Base-by-base conservation (phyloP, 1,139 yeast species). In the Yamadazyma siamensis region DNA sequence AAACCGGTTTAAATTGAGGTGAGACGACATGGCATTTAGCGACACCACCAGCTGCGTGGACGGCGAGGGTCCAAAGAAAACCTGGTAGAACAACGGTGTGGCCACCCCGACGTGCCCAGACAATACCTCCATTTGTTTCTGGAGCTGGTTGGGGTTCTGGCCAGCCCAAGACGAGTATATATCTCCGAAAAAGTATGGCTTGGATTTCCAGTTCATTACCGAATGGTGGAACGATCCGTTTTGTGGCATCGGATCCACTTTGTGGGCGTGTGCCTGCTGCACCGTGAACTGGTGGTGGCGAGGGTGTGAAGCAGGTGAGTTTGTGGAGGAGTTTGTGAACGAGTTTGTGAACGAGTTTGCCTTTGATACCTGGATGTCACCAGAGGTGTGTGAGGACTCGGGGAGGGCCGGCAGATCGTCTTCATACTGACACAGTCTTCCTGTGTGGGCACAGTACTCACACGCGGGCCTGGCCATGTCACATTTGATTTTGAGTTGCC, bases 361-460 rank as follows among this genome's bases (percentile, higher is more conserved):
- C 13, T 13, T 6, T 23, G 12, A 21, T 11, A 7, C 25, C 16
- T 23, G 6, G 25, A 5, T 12, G 25, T 8, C n/a, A n/a, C n/a
- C n/a, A n/a, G n/a, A n/a, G n/a, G n/a, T n/a, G n/a, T n/a, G n/a
- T n/a, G n/a, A n/a, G n/a, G n/a, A n/a, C n/a, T n/a, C n/a, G n/a
- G n/a, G n/a, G n/a, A n/a, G n/a, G n/a, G n/a, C n/a, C n/a, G n/a
- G n/a, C n/a, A n/a, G n/a, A n/a, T n/a, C n/a, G n/a, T 18, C 18
- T 12, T 42, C 44, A 32, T 61, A 61, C 2, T 40, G 35, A 34
- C 66, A 61, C 4, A 28, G 29, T 11, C 63, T 38, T n/a, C 37
- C 40, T 13, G 65, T 58, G 26, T 59, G 57, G 6, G 28, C 35
- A 32, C 67, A 61, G 35, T 61, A 61, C 29, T 61, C 67, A 40